Conservation (phyloP, 148 eudicot species). For the Cornus kousa region DNA sequence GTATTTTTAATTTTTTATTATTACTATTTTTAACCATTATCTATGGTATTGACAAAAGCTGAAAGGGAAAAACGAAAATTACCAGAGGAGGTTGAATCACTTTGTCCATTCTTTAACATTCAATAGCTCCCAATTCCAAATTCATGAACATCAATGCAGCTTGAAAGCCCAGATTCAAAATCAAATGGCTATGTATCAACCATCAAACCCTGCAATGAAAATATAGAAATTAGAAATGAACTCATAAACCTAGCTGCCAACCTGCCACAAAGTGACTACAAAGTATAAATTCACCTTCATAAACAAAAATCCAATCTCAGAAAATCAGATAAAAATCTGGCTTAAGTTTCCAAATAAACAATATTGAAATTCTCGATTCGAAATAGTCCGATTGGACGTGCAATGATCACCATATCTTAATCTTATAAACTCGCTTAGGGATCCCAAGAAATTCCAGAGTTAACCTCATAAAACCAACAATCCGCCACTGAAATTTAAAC, state of each 20-base stretch:
- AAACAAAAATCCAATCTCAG: conserved; percentile 8
- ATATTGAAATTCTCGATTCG: neutral
- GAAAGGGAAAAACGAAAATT: conserved; percentile 14
- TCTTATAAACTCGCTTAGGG: neutral
- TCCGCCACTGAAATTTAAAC: neutral
- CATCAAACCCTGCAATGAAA: conserved; percentile 11
- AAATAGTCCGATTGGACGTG: conserved; percentile 6
- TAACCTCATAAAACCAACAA: neutral
- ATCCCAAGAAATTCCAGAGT: neutral
- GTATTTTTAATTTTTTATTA: neutral
- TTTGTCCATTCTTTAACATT: conserved; percentile 46
- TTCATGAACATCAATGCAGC: conserved; percentile 22
- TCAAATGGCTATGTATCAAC: conserved; percentile 16
- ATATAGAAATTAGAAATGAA: conserved; percentile 5
- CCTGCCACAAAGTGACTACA: neutral
- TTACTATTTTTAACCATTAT: neutral
- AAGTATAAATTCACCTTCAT: conserved; percentile 7
- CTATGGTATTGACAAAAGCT: neutral
- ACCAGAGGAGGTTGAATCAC: conserved; percentile 83
- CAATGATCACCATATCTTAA: neutral
- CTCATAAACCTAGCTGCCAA: neutral
- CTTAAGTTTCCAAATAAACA: neutral
- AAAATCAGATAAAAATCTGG: neutral
- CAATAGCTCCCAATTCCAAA: conserved; percentile 4
- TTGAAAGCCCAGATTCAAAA: conserved; percentile 26